Evolutionary conservation across 2,329 filamentous ascomycete species (phyloP).

Genomic region (Blastomyces gilchristii): DNA sequence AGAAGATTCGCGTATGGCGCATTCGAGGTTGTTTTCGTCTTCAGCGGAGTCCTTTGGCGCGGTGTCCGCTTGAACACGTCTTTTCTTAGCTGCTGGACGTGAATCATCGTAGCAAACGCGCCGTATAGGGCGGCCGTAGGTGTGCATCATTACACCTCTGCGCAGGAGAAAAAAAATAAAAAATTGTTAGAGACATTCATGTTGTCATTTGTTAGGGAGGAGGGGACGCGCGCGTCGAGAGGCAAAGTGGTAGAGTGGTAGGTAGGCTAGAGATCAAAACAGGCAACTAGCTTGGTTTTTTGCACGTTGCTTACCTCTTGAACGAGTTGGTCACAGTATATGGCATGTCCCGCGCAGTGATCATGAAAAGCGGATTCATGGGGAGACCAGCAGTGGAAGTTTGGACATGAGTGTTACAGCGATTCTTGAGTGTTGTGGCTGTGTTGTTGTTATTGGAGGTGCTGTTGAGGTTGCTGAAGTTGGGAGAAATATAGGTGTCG

Average conservation of each 20-base stretch:
- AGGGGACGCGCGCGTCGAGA: conserved; percentile 11
- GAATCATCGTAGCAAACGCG: conserved; percentile 39
- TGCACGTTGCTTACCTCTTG: conserved; percentile 32
- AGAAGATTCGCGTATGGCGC: conserved; percentile 40
- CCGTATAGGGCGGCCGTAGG: conserved; percentile 39
- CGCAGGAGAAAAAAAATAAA: no score
- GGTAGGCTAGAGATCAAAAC: conserved; percentile 7
- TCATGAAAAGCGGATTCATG: conserved; percentile 12
- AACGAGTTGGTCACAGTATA: conserved; percentile 44
- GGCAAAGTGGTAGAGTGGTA: background rate
- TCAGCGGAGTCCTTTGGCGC: conserved; percentile 28
- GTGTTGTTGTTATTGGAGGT: background rate
- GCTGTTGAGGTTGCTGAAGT: background rate
- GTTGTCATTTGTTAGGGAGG: no score
- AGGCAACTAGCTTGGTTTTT: background rate
- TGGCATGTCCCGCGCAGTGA: conserved; percentile 32
- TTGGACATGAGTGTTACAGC: background rate
- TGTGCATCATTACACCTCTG: conserved; percentile 36
- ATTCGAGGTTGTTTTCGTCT: conserved; percentile 37
- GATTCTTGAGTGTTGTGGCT: background rate
- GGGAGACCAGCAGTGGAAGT: background rate
- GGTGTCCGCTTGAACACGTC: conserved; percentile 32
- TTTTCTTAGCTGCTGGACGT: conserved; percentile 35
- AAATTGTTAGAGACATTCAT: no score
- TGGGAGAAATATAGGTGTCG: background rate